A percentile compares a stretch with the other conserved stretches of the same genome.
Conservation (phyloP, 1,284 basidiomycete genomes). For the Gomphus bonarii region DNA sequence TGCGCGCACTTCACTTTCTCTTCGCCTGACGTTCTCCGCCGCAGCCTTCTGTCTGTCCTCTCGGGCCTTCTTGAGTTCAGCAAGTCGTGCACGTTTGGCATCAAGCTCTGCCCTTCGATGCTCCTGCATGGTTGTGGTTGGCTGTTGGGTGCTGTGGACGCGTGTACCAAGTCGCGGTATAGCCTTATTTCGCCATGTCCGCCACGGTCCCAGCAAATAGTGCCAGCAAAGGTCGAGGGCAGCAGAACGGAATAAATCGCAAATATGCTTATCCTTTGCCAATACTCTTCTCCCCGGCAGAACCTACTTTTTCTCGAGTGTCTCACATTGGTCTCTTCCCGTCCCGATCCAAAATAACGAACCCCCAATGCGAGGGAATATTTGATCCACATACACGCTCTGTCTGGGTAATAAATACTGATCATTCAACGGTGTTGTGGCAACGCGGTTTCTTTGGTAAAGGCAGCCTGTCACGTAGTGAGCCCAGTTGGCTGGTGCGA, state of each 20-base stretch:
- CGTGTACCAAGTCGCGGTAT: constrained; percentile 19
- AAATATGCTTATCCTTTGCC: constrained; percentile 61
- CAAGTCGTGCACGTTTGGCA: constrained; percentile 83
- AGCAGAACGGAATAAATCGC: constrained; percentile 50
- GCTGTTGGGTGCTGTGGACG: constrained; percentile 12
- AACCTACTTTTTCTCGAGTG: constrained; percentile 18
- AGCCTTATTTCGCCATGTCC: too few species aligned
- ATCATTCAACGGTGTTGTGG: constrained; percentile 70
- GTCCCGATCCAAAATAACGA: constrained; percentile 36
- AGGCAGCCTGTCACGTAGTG: constrained; percentile 86
- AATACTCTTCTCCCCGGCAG: constrained; percentile 37
- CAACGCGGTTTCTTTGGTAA: constrained; percentile 94
- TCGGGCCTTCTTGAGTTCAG: constrained; percentile 67
- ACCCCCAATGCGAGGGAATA: constrained; percentile 55
- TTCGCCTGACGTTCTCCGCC: constrained; percentile 11
- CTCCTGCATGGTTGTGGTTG: constrained; percentile 22
- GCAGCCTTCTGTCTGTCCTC: constrained; percentile 50
- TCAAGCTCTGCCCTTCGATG: constrained; percentile 75
- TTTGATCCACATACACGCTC: constrained; percentile 68
- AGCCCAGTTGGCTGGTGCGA: constrained; percentile 85
- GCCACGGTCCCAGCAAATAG: neutral
- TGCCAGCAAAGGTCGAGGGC: constrained; percentile 37
- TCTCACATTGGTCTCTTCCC: constrained; percentile 41
- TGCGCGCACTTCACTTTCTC: constrained; percentile 39
- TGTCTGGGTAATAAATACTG: constrained; percentile 65